Evolutionary conservation across 2,329 filamentous ascomycete genomes (phyloP).

Genomic region (Cladophialophora exuberans): DNA sequence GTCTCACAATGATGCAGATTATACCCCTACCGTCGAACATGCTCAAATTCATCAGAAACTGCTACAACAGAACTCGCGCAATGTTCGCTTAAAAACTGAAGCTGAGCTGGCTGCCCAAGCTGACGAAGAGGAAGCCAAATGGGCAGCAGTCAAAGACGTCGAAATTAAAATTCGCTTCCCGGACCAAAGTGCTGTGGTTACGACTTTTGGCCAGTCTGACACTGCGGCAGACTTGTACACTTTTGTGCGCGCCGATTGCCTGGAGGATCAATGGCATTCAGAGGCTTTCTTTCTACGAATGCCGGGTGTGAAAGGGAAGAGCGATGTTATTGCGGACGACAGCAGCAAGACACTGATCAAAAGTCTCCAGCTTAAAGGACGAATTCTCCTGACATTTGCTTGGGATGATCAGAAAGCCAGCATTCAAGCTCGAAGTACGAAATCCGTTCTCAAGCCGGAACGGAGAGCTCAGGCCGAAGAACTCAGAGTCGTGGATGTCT

Average conservation of each 20-base stretch:
- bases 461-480: slow-evolving; percentile 67
- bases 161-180: slow-evolving; percentile 83
- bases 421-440: slow-evolving; percentile 55
- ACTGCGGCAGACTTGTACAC: slow-evolving; percentile 73
- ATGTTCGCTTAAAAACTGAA: slow-evolving; percentile 80
- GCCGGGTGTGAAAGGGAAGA: slow-evolving; percentile 54
- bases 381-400: slow-evolving; percentile 73
- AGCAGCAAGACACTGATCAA: slow-evolving; percentile 61
- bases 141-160: slow-evolving; percentile 69
- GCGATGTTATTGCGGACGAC: slow-evolving; percentile 46
- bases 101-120: slow-evolving; percentile 75
- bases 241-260: slow-evolving; percentile 70
- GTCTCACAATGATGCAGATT: slow-evolving; percentile 72
- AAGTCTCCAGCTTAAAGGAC: slow-evolving; percentile 70
- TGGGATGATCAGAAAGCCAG: slow-evolving; percentile 69
- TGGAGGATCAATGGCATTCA: slow-evolving; percentile 59
- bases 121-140: slow-evolving; percentile 65
- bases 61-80: slow-evolving; percentile 75
- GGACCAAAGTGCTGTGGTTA: slow-evolving; percentile 77
- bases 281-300: slow-evolving; percentile 75
- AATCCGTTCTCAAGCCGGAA: slow-evolving; percentile 63
- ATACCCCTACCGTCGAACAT: slow-evolving; percentile 79
- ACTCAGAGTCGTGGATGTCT: slow-evolving; percentile 65
- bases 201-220: slow-evolving; percentile 68
- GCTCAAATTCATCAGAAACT: slow-evolving; percentile 77